Conservation (phyloP, 176 grass and related monocot species). For the Echinochloa phyllopogon region DNA sequence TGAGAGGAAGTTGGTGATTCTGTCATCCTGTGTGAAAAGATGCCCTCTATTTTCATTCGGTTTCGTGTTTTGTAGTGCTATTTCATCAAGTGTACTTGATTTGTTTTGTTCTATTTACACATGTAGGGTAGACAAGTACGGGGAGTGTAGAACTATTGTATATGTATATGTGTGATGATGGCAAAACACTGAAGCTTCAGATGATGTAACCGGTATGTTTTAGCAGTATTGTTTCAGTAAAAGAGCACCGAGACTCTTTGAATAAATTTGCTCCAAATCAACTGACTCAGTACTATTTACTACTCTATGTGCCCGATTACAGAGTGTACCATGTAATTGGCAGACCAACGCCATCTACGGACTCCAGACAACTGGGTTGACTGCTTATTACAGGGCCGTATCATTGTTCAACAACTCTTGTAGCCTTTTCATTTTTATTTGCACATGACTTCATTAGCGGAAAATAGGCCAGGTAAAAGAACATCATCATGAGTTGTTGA, state of each 20-base stretch:
- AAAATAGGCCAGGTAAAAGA: not conserved
- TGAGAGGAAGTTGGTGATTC: not conserved
- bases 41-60: conserved; percentile 6
- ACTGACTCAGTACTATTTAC: not conserved
- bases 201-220: conserved; percentile 21
- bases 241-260: conserved; percentile 13
- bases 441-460: not conserved
- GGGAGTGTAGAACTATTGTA: conserved; percentile 38
- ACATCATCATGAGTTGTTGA: conserved; percentile 34
- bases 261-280: not conserved
- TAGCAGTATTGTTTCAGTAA: conserved; percentile 14
- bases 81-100: conserved; percentile 17
- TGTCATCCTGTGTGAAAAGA: not conserved
- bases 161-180: conserved; percentile 38
- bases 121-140: conserved; percentile 26
- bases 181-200: conserved; percentile 32
- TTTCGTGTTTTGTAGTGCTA: conserved; percentile 1
- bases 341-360: not conserved
- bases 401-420: not conserved
- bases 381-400: not conserved
- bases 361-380: not conserved
- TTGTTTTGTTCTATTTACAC: conserved; percentile 33
- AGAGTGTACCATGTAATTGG: not conserved
- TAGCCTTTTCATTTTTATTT: conserved; percentile 11
- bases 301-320: not conserved